These are phyloP conservation scores for Epithemia pelagica DNA, from an alignment of 108 stramenopile species.

Conservation along the genomic window DNA sequence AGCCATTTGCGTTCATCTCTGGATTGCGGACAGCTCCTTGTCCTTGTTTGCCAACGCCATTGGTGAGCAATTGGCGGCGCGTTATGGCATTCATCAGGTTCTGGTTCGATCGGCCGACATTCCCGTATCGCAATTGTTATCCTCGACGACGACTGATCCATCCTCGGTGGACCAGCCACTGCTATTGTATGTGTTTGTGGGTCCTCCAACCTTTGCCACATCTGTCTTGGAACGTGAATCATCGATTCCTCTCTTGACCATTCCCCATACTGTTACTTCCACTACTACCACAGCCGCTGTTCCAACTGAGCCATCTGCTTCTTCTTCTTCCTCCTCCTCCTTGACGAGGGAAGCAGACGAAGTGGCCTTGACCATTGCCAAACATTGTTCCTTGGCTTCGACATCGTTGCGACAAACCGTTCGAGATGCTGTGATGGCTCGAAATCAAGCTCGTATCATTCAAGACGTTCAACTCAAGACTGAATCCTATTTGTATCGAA, in stretches of 20 bases:
- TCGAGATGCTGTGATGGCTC: slow-evolving; percentile 8
- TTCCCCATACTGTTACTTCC: neutral
- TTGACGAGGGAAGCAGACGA: slow-evolving; percentile 13
- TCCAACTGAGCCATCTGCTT: too few species aligned
- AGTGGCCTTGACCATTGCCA: slow-evolving; percentile 34
- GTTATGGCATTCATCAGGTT: slow-evolving; percentile 23
- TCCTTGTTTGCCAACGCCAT: slow-evolving; percentile 24
- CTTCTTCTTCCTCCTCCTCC: neutral
- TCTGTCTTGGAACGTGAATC: slow-evolving; percentile 26
- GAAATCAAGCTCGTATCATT: slow-evolving; percentile 31
- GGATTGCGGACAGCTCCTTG: too few species aligned
- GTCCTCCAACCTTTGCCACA: slow-evolving; percentile 13
- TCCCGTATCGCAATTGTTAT: slow-evolving; percentile 30
- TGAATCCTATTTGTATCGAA: slow-evolving; percentile 25
- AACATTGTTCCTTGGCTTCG: slow-evolving; percentile 30
- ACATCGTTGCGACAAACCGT: slow-evolving; percentile 14
- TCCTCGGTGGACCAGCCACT: neutral
- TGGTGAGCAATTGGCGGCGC: slow-evolving; percentile 15
- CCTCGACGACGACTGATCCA: neutral
- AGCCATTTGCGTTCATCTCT: too few species aligned
- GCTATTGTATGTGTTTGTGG: slow-evolving; percentile 22
- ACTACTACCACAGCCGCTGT: neutral
- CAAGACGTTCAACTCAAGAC: slow-evolving; percentile 40
- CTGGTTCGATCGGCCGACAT: slow-evolving; percentile 32
- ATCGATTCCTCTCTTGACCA: slow-evolving; percentile 11